These are phyloP conservation scores for Termitomyces sp. DNA, from an alignment of 768 basidiomycete species.

Conservation along the genomic window DNA sequence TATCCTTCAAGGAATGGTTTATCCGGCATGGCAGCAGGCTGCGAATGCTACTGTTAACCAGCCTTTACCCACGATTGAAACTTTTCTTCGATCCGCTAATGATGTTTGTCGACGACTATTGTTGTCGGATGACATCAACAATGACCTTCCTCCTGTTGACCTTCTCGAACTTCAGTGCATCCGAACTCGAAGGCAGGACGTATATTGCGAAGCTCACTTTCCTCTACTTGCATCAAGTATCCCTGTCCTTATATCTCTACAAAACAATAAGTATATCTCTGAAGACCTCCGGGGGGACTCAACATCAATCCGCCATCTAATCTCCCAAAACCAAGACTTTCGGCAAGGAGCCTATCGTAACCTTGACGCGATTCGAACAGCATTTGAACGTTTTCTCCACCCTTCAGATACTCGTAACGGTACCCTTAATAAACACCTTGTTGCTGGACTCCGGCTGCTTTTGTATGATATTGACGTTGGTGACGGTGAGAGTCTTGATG, in stretches of 20 bases:
- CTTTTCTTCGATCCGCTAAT: constrained; percentile 62
- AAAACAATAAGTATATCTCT: constrained; percentile 54
- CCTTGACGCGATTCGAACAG: constrained; percentile 62
- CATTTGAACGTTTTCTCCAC: constrained; percentile 62
- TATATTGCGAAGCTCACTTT: constrained; percentile 67
- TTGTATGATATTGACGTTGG: constrained; percentile 51
- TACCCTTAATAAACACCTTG: constrained; percentile 54
- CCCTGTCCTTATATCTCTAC: constrained; percentile 67
- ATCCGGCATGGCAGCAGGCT: constrained; percentile 70
- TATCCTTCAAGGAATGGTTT: constrained; percentile 69
- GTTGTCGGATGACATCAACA: constrained; percentile 45
- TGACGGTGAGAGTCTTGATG: constrained; percentile 36
- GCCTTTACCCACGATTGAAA: constrained; percentile 38
- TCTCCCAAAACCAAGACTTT: constrained; percentile 66
- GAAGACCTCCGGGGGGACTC: constrained; percentile 46
- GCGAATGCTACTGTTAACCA: constrained; percentile 33
- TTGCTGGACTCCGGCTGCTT: constrained; percentile 64
- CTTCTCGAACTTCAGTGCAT: constrained; percentile 67
- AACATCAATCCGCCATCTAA: constrained; percentile 46
- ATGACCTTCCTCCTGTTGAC: constrained; percentile 38
- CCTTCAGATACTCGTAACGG: constrained; percentile 42
- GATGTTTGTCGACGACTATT: constrained; percentile 58
- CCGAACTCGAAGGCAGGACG: constrained; percentile 62
- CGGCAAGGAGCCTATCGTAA: constrained; percentile 75
- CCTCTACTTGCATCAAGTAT: constrained; percentile 56